Percentiles rank a stretch among this genome's conserved stretches.
Conservation (phyloP, 1,284 basidiomycete genomes). For the Tylopilus orsonianus region DNA sequence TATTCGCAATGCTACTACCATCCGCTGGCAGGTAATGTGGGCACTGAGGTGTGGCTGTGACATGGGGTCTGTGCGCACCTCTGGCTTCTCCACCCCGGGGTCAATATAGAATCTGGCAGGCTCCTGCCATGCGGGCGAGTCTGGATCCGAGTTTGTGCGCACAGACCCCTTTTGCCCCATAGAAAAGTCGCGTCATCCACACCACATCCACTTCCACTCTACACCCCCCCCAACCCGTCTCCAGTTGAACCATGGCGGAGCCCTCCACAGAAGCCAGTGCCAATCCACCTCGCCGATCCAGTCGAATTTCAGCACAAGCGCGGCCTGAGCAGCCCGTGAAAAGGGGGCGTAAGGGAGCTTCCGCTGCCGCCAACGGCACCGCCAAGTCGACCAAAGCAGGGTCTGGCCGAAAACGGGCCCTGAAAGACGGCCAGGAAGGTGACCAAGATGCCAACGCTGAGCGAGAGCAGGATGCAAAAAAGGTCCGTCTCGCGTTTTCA, state of each 20-base stretch:
- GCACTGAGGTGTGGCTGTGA: constrained; percentile 18
- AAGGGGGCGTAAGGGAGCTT: constrained; percentile 36
- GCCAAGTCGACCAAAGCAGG: constrained; percentile 29
- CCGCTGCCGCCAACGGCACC: constrained; percentile 7
- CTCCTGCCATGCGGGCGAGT: constrained; percentile 20
- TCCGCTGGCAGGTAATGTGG: no score
- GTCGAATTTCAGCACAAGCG: constrained; percentile 44
- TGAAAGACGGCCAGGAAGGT: constrained; percentile 23
- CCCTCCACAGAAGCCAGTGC: constrained; percentile 14
- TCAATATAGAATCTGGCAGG: constrained; percentile 20
- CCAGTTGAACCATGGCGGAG: constrained; percentile 19
- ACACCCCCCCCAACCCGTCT: neutral
- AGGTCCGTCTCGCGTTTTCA: constrained; percentile 17
- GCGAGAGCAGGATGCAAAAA: constrained; percentile 24
- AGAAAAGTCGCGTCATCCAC: constrained; percentile 12
- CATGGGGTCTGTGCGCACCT: constrained; percentile 18
- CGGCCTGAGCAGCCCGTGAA: constrained; percentile 33
- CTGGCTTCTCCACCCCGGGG: constrained; percentile 9
- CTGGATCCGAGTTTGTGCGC: constrained; percentile 22
- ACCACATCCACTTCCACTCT: neutral
- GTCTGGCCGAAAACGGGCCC: constrained; percentile 25
- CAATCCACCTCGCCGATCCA: constrained; percentile 44
- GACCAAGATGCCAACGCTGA: constrained; percentile 16
- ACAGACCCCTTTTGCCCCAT: constrained; percentile 21
- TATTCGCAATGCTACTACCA: no score